Evolutionary conservation across 1,139 yeast genomes (phyloP).

Genomic region (Scheffersomyces stambukii): DNA sequence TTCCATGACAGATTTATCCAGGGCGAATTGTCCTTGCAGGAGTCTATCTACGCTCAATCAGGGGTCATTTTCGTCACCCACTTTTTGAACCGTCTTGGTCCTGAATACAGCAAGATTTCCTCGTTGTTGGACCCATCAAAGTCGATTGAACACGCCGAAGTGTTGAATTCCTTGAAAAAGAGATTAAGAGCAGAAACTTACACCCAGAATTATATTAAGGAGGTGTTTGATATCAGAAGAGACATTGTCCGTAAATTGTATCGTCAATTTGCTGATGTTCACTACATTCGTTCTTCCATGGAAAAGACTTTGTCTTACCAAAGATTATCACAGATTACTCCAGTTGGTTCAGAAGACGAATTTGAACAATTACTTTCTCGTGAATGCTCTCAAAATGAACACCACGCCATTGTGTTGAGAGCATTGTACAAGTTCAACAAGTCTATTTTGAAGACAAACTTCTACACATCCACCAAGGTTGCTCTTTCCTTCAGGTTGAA

Average conservation of each 20-base stretch:
- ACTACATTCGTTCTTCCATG: conserved; percentile 70
- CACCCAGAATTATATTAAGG: conserved; percentile 79
- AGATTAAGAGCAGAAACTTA: conserved; percentile 91
- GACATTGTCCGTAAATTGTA: conserved; percentile 79
- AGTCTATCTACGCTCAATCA: conserved; percentile 89
- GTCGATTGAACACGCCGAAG: conserved; percentile 66
- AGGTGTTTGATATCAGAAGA: conserved; percentile 67
- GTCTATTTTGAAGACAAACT: conserved; percentile 87
- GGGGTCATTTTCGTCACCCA: conserved; percentile 92
- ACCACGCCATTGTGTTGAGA: conserved; percentile 73
- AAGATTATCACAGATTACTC: conserved; percentile 72
- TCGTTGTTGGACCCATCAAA: conserved; percentile 59
- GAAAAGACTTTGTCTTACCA: conserved; percentile 87
- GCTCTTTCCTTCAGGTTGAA: conserved; percentile 90
- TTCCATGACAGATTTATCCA: conserved; percentile 72
- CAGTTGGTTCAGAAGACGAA: conserved; percentile 72
- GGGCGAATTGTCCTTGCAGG: conserved; percentile 86
- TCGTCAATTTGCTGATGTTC: conserved; percentile 88
- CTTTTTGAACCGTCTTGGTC: conserved; percentile 89
- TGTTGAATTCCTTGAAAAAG: conserved; percentile 76
- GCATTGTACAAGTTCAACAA: conserved; percentile 83
- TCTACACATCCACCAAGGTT: conserved; percentile 89
- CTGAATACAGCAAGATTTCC: conserved; percentile 74
- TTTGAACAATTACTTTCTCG: conserved; percentile 65
- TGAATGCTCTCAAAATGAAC: conserved; percentile 75